Evolutionary conservation across 176 grass and related monocot genomes (phyloP), one percentile per base, ranked within the genome.

Genomic region (Oryza rufipogon): DNA sequence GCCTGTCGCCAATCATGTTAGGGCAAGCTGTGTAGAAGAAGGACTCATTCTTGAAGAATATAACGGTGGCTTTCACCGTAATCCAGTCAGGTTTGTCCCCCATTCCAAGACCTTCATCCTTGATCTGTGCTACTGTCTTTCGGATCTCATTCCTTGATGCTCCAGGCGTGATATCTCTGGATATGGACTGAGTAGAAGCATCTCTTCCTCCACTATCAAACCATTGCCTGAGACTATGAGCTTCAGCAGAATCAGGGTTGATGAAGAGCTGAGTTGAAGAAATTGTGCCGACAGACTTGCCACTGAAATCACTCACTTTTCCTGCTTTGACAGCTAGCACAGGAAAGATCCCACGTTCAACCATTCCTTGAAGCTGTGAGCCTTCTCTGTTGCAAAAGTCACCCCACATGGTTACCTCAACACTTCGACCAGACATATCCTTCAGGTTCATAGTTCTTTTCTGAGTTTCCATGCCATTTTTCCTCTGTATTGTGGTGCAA

Each of bases 361-460:
- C 77, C 65, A 87, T 90, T 84, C 86, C 89, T 81, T 94, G 93
- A 70, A 98, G 83, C 36, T 94, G 77, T 13, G 68, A 84, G 48
- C 96, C 91, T 90, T 98, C 91, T 89, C 86, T 89, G 78, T 98
- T 98, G 81, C 93, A 98, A 78, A 98, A 98, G 33, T 95, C 96
- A 77, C 93, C 93, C 96, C 96, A 98, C 83, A 96, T 81, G 73
- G 96, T 98, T 84, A 98, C 75, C 86, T 96, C 96, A 73, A 98
- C 93, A 86, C 91, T 96, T 89, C 83, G 80, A 86, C 81, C 86
- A 75, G 96, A 96, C 80, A 83, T 87, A 86, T 98, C 96, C 67
- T 94, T 98, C 82, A 98, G 60, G 77, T 68, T 87, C 80, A 96
- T 73, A 65, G 70, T 72, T 87, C 93, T 98, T 88, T 89, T 93